Conservation (phyloP, 257 asterid species). For the Ligustrum vulgare region DNA sequence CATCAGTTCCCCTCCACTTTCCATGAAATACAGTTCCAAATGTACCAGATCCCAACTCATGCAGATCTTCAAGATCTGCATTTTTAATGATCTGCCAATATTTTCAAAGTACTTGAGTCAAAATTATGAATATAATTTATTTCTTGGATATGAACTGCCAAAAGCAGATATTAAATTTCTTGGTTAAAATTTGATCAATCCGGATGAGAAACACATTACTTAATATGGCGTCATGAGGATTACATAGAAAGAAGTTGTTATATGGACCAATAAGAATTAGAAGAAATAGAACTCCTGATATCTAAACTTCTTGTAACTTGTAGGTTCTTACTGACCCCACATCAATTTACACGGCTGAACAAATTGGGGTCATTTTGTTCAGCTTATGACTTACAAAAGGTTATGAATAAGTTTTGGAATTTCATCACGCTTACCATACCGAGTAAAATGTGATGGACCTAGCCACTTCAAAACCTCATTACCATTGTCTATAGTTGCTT, state of each 20-base stretch:
- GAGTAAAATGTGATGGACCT: neutral
- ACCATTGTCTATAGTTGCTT: neutral
- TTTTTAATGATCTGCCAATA: slow-evolving; percentile 44
- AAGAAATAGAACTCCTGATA: neutral
- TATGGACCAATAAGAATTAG: neutral
- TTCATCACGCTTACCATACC: neutral
- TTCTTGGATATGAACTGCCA: neutral
- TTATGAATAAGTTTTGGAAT: neutral
- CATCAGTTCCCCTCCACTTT: slow-evolving; percentile 63
- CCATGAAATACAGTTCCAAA: slow-evolving; percentile 61
- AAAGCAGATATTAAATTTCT: neutral
- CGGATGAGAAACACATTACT: neutral
- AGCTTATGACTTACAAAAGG: too few species aligned
- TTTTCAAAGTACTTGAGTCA: slow-evolving; percentile 9
- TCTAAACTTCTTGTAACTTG: too few species aligned
- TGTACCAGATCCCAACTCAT: slow-evolving; percentile 56
- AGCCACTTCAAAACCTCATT: neutral
- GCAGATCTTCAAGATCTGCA: slow-evolving; percentile 51
- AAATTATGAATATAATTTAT: neutral
- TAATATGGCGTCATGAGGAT: neutral
- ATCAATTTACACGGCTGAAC: neutral
- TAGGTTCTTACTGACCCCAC: neutral
- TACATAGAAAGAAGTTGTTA: too few species aligned
- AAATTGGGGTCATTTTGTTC: too few species aligned
- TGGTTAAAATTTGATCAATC: neutral